Base-by-base conservation (phyloP, 371 early-diverging fungal genomes). In the Mortierella sp. region DNA sequence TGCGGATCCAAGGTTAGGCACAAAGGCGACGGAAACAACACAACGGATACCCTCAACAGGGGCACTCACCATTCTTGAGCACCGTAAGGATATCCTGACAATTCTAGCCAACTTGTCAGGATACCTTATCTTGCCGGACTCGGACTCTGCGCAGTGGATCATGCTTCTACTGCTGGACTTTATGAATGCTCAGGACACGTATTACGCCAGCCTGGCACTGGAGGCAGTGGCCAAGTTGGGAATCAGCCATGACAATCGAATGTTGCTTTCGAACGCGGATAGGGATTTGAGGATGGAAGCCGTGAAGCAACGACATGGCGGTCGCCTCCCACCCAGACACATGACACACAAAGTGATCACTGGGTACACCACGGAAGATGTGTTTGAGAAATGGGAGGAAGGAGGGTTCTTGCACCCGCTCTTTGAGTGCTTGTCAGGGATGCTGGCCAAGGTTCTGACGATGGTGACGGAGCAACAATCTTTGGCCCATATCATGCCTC, bases 151-250 rank as follows among this genome's bases (percentile, higher is more conserved):
- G 8, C 61, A 67, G 26, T 78, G 80, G 26, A 80, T 86, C 52
- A 71, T 85, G 53, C 64, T 81, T 41, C 51, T 88, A 43, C 71
- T 81, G 4, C 67, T 84, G 48, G 87, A 88, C 30, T 88, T 88
- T 56, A 59, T 88, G 52, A 71, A 83, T 41, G 85, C 85, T 0
- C 82, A 82, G 9, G 86, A 88, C 45, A 86, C 88, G 1, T 88
- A 88, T 43, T 88, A 86, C 62, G 74, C 87, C 9, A 64, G 83
- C 21, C 60, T 88, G 50, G 83, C 88, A 1, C 79, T 86, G 38
- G 88, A 88, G 58, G 83, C 83, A 18, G 78, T 85, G 78, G 83
- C 86, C 8, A 88, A 88, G 52, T 60, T 88, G 10, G 81, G 87
- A 0, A 85, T 86, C 41, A 82, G 83, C 39, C 83, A 86, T 38